Base-by-base conservation (phyloP, 2,329 filamentous ascomycete species). In the Fusarium anthophilum region DNA sequence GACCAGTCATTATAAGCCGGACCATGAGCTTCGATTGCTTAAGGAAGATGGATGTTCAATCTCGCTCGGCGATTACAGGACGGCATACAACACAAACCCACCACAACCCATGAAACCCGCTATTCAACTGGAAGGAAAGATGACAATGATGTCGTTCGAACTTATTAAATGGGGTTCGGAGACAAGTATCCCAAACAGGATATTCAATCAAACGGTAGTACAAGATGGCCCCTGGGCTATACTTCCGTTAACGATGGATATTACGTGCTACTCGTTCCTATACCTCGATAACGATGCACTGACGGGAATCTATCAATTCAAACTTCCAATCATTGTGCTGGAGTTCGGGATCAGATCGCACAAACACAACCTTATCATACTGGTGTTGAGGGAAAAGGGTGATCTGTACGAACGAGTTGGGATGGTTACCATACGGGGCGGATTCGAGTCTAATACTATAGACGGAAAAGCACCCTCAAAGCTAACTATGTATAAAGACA, bases 21-120 rank as follows among this genome's bases (percentile, higher is more conserved):
- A 35, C 35, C 3, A 35, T 44, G 22, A 32, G 1, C 2, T 56
- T 26, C 3, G 5, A n/a, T 26, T 35, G 10, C 1, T 24, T 0
- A 43, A 3, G 8, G 3, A 17, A 22, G 17, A 6, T 17, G 8
- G 3, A 24, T 3, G 7, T 11, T 17, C 15, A 4, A 37, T 47
- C 1, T 22, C 41, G 0, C 55, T 47, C 18, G 41, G 11, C 2
- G n/a, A 28, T 6, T 47, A 38, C 38, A 47, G 0, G 12, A 8
- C 2, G 12, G n/a, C 4, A 0, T 47, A 5, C 17, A 9, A 15
- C 1, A 14, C 0, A 8, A 37, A 10, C n/a, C 9, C 1, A 2
- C 1, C 3, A 10, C n/a, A 0, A 10, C 0, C 3, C 2, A 10
- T 47, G 12, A 13, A n/a, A 13, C 30, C 15, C 3, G 9, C 4